Conservation (phyloP, 352 stramenopile genomes). For the Plasmopara viticola region DNA sequence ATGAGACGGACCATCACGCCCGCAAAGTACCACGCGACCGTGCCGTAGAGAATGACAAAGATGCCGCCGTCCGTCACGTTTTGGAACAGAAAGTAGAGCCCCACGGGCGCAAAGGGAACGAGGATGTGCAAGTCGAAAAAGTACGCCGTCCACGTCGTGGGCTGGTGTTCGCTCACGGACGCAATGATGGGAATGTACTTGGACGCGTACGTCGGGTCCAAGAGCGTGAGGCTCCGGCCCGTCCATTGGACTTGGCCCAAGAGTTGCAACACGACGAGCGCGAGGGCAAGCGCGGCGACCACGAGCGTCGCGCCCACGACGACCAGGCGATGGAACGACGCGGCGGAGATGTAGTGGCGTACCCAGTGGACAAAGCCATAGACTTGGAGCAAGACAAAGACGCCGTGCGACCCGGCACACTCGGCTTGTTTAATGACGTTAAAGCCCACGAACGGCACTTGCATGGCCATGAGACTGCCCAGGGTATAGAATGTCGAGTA, state of each 20-base stretch:
- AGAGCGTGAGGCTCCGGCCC: constrained; percentile 82
- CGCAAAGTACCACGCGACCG: constrained; percentile 89
- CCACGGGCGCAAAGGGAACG: constrained; percentile 87
- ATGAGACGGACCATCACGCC: constrained; percentile 91
- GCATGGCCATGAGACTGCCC: constrained; percentile 94
- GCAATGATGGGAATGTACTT: constrained; percentile 95
- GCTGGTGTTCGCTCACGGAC: constrained; percentile 91
- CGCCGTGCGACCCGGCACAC: constrained; percentile 75
- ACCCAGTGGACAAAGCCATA: constrained; percentile 75
- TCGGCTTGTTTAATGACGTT: constrained; percentile 91
- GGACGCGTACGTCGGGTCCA: constrained; percentile 89
- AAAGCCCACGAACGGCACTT: constrained; percentile 97
- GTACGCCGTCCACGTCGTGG: constrained; percentile 91
- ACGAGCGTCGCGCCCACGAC: constrained; percentile 49
- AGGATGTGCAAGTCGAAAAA: constrained; percentile 91
- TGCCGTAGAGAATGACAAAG: constrained; percentile 92
- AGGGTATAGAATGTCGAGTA: constrained; percentile 98
- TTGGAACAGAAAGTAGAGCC: constrained; percentile 87
- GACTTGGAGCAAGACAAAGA: constrained; percentile 93
- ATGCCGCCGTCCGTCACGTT: constrained; percentile 86
- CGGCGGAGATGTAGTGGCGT: constrained; percentile 65
- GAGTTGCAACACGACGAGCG: constrained; percentile 75
- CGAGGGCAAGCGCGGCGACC: constrained; percentile 43
- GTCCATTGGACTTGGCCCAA: constrained; percentile 87
- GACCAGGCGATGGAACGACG: constrained; percentile 71